phyloP scores from a whole-genome alignment of 352 stramenopile genomes.

The Elongisporangium senticosum region DNA sequence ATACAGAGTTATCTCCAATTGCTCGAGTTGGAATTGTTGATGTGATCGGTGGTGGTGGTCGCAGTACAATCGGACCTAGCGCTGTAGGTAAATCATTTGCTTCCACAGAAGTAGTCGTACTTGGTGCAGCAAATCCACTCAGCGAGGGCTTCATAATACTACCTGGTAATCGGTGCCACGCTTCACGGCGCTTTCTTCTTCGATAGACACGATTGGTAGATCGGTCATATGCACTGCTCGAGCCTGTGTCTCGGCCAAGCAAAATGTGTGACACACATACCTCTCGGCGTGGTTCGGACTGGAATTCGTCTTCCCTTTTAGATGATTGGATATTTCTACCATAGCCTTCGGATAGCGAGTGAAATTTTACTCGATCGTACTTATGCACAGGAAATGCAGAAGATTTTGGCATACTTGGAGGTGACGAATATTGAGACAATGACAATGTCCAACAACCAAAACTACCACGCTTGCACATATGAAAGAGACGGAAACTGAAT shows the following conservation, averaged over 20 bases:
- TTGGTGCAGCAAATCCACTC: not conserved
- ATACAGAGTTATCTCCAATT: not conserved
- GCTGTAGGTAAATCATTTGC: constrained; percentile 21
- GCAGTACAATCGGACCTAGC: constrained; percentile 19
- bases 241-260: constrained; percentile 15
- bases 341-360: constrained; percentile 25
- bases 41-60: constrained; percentile 1
- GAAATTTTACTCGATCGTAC: constrained; percentile 23
- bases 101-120: constrained; percentile 11
- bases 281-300: constrained; percentile 2
- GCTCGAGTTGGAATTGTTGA: not conserved
- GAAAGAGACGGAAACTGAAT: constrained; percentile 30
- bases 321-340: not conserved
- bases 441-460: constrained; percentile 50
- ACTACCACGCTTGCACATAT: constrained; percentile 49
- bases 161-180: not conserved
- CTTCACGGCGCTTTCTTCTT: not conserved
- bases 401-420: constrained; percentile 14
- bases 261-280: constrained; percentile 36
- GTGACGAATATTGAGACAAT: constrained; percentile 13
- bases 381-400: constrained; percentile 6
- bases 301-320: not conserved
- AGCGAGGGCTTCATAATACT: not conserved
- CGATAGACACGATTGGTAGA: not conserved
- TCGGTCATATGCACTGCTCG: not conserved